Conservation (phyloP, 2,329 filamentous ascomycete species). For the Sclerotinia glacialis region DNA sequence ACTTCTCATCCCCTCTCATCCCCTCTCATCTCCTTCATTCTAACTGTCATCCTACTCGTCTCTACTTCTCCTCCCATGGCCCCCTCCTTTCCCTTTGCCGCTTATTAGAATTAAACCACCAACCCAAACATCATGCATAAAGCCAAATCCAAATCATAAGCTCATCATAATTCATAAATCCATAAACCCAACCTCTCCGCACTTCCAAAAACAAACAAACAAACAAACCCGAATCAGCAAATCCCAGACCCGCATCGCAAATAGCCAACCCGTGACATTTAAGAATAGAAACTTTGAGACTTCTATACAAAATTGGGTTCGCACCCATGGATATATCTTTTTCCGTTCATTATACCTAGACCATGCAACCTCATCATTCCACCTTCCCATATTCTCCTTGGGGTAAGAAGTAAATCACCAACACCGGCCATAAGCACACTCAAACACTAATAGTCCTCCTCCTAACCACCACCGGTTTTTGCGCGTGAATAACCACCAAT, state of each 20-base stretch:
- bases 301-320: constrained; percentile 6
- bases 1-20: not conserved
- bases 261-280: not conserved
- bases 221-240: not conserved
- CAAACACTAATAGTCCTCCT: constrained; percentile 35
- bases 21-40: too few relatives aligned
- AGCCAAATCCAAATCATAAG: constrained; percentile 4
- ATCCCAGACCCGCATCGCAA: not conserved
- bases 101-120: not conserved
- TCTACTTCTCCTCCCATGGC: not conserved
- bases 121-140: not conserved
- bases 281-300: not conserved
- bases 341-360: not conserved
- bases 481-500: constrained; percentile 79
- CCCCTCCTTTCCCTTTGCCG: too few relatives aligned
- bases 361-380: not conserved
- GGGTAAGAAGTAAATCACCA: too few relatives aligned
- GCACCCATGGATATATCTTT: constrained; percentile 9
- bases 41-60: not conserved
- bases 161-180: constrained; percentile 10
- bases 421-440: not conserved
- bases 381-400: not conserved
- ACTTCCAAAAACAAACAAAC: not conserved
- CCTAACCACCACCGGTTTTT: constrained; percentile 35
- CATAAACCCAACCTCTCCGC: not conserved